Percentiles rank a stretch among this genome's conserved stretches.
phyloP scores from a whole-genome alignment of 2,329 filamentous ascomycete genomes.

The Fusarium vanettenii region DNA sequence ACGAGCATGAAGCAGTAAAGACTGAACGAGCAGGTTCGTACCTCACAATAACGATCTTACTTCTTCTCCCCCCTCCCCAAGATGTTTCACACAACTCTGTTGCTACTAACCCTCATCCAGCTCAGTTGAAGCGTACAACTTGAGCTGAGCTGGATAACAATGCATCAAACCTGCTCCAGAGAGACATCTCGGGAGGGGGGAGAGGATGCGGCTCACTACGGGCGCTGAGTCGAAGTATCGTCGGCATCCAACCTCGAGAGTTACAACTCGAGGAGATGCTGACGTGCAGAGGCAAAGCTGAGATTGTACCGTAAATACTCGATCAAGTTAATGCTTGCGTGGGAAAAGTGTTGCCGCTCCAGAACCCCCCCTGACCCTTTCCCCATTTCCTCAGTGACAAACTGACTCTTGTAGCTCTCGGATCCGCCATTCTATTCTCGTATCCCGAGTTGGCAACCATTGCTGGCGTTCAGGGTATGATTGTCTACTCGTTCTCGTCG shows the following conservation, averaged over 20 bases:
- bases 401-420: slow-evolving; percentile 75
- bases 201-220: slow-evolving; percentile 81
- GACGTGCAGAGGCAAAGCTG: slow-evolving; percentile 74
- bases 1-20: slow-evolving; percentile 20
- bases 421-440: slow-evolving; percentile 84
- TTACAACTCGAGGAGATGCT: slow-evolving; percentile 52
- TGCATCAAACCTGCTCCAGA: slow-evolving; percentile 34
- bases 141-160: not conserved
- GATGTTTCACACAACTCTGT: slow-evolving; percentile 40
- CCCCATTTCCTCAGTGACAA: slow-evolving; percentile 34
- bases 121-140: not conserved
- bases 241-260: slow-evolving; percentile 63
- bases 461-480: slow-evolving; percentile 80
- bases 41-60: slow-evolving; percentile 51
- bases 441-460: slow-evolving; percentile 86
- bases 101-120: slow-evolving; percentile 39
- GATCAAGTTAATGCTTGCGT: slow-evolving; percentile 99
- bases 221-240: slow-evolving; percentile 74
- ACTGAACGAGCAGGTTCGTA: slow-evolving; percentile 57
- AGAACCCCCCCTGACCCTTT: slow-evolving; percentile 45
- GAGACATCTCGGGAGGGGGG: slow-evolving; percentile 46
- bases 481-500: slow-evolving; percentile 81
- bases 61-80: slow-evolving; percentile 45
- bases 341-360: slow-evolving; percentile 96
- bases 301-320: slow-evolving; percentile 95